Evolutionary conservation across 352 stramenopile genomes (phyloP), one percentile per base, ranked within the genome.

Genomic region (Phytophthora pinifolia): DNA sequence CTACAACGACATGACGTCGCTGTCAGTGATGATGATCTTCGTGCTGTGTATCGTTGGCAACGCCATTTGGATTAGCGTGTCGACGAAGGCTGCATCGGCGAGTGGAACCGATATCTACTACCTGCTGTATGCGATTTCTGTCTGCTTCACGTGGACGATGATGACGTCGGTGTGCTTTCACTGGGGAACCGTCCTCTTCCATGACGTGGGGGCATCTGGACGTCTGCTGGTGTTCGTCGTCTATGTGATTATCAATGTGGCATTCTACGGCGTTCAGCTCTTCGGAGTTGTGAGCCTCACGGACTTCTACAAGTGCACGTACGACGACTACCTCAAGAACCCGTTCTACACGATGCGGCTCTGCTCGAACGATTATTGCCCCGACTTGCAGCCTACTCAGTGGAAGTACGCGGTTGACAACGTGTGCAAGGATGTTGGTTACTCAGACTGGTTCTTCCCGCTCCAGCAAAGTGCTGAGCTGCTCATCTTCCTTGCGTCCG

Each of bases 261-360:
- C 55, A 13, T 93, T 89, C 46, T 92, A 90, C 62, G 65, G 62
- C 2, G 71, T 83, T 33, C 65, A 75, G n/a, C 59, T 94, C 13
- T 88, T 89, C 31, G 70, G 70, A 8, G 67, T 93, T 29, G 73
- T 94, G 39, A 85, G 71, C 12, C 70, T 93, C 52, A 87, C 72
- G 0, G 72, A 84, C 46, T 83, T 94, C 39, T 86, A 87, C 75
- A 92, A 92, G 59, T 94, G 85, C 62, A 71, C 85, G 18, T 94
- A 94, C 63, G 75, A 91, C 45, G 85, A 94, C 52, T 94, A 94
- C 67, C 64, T 94, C 15, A 89, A 87, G 68, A 94, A 94, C 56
- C 81, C 79, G 6, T 76, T 78, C 32, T 91, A 91, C 62, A 76
- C 52, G 30, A 72, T 78, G 50, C 76, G 74, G 6, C 47, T 89